Evolutionary conservation across 2,329 filamentous ascomycete species (phyloP), one percentile per base, ranked within the genome.

Genomic region (Lachnellula cervina): DNA sequence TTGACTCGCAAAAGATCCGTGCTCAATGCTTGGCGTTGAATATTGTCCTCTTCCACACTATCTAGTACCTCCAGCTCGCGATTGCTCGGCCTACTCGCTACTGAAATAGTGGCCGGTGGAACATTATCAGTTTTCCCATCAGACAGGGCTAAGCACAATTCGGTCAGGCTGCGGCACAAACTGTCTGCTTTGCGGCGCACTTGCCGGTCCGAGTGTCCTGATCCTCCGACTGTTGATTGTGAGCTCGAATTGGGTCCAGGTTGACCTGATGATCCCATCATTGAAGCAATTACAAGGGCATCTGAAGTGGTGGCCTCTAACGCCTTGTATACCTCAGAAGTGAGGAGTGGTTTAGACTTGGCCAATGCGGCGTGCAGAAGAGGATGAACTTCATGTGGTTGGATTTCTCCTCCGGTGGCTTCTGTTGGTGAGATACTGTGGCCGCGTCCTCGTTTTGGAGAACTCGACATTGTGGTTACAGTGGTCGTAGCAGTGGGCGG

Each of bases 401-500:
- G 71, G 64, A 49, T 76, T 52, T 67, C 73, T 7, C 72, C 71
- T 53, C 71, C 75, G 35, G 72, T 73, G 28, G 73, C 68, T 47
- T 80, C 78, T 1, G 75, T 69, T 7, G 76, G 75, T 6, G 79
- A 72, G 38, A 70, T 65, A 47, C 68, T 73, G 55, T 76, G 80
- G 8, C 76, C 73, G 56, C 83, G 81, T 19, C 77, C 78, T 64
- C 88, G 84, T 68, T 92, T 93, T 0, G 94, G 94, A 0, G 93
- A 97, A 1, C 87, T 89, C 6, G 92, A 97, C 65, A 96, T 82
- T 1, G 92, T 96, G 0, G 94, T 97, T 5, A 89, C 85, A 14
- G 89, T 91, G 0, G 94, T 97, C 8, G 89, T 93, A 45, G 94
- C 94, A 6, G 94, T 97, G 16, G 87, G 83, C 4, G 94, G 94